A percentile compares a stretch with the other conserved stretches of the same genome.
Conservation (phyloP, 257 asterid genomes). For the Leonotis leonurus region DNA sequence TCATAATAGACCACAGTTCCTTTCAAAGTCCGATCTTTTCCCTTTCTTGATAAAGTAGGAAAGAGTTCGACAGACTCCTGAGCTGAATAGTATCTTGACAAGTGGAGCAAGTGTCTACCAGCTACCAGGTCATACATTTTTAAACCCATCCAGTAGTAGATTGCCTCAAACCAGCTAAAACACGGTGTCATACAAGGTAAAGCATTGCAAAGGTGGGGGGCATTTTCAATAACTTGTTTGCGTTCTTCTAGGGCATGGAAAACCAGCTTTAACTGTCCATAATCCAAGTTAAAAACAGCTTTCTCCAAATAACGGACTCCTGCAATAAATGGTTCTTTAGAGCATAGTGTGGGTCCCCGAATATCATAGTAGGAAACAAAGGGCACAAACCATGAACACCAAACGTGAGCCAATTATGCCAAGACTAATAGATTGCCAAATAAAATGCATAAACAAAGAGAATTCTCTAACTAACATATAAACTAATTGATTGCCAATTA, state of each 20-base stretch:
- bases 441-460: neutral
- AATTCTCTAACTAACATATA: neutral
- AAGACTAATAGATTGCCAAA: neutral
- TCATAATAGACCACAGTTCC: constrained; percentile 98
- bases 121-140: constrained; percentile 96
- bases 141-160: constrained; percentile 95
- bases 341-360: no score
- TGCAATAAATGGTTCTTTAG: no score
- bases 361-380: no score
- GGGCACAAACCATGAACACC: neutral
- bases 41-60: constrained; percentile 83
- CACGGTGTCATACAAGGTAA: constrained; percentile 99
- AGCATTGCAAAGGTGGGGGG: constrained; percentile 92
- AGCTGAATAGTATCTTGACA: constrained; percentile 87
- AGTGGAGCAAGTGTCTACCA: constrained; percentile 72
- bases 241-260: constrained; percentile 96
- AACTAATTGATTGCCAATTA: neutral
- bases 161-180: constrained; percentile 85
- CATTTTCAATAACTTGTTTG: constrained; percentile 85
- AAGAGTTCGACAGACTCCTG: constrained; percentile 86
- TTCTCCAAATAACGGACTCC: constrained; percentile 99
- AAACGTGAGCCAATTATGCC: no score
- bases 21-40: constrained; percentile 65
- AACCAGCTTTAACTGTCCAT: constrained; percentile 89
- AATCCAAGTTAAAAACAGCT: constrained; percentile 88